Conservation (phyloP, 306 rosid genomes). For the Cucumis hystrix region DNA sequence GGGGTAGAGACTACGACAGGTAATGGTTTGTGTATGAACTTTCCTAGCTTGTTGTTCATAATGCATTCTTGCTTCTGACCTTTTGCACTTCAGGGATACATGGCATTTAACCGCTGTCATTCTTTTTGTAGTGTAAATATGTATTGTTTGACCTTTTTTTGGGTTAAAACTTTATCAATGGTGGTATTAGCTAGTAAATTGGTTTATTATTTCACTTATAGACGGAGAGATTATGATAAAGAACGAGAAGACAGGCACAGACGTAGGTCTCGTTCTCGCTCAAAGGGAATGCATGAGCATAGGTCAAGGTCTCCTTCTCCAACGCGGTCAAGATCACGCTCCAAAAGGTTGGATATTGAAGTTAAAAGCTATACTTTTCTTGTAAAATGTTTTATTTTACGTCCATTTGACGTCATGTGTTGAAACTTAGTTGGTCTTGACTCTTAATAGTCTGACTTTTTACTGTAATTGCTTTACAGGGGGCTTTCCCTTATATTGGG, state of each 20-base stretch:
- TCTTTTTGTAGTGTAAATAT: not conserved
- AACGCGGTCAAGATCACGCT: constrained; percentile 89
- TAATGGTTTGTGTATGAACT: constrained; percentile 6
- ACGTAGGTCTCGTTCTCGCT: constrained; percentile 50
- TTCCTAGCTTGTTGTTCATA: not conserved
- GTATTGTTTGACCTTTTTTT: not conserved
- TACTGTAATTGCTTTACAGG: not conserved
- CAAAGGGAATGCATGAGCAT: constrained; percentile 60
- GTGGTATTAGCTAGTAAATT: not conserved
- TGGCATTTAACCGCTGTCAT: not conserved
- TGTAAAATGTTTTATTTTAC: not conserved
- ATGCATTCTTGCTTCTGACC: not conserved
- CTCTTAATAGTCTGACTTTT: not conserved
- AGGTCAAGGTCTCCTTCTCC: constrained; percentile 72
- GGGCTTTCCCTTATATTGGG: not conserved
- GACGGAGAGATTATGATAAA: constrained; percentile 69
- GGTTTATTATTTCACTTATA: constrained; percentile 9
- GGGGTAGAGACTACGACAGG: constrained; percentile 68
- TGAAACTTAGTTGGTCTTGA: not conserved
- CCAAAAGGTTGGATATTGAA: constrained; percentile 53
- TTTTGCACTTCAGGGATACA: not conserved
- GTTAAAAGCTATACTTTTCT: not conserved
- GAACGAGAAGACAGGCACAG: constrained; percentile 60
- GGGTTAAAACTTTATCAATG: not conserved
- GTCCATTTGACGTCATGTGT: not conserved